phyloP scores from a whole-genome alignment of 169 alveolate species.

The Plasmodium inui region DNA sequence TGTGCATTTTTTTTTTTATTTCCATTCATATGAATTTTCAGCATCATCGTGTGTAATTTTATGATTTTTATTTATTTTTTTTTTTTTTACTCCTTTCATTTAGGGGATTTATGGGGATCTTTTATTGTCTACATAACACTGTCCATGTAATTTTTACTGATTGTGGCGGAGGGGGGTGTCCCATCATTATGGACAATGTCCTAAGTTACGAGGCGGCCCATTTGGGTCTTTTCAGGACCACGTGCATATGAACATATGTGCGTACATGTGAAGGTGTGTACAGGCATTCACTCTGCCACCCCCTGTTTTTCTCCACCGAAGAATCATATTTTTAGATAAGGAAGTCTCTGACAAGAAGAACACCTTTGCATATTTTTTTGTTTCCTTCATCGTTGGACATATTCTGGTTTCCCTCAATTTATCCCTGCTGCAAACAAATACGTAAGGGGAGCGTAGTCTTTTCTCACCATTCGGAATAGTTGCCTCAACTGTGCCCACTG shows the following conservation, averaged over 20 bases:
- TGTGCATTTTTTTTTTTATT: background rate
- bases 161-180: background rate
- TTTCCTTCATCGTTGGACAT: slow-evolving; percentile 48
- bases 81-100: background rate
- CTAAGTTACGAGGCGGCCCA: background rate
- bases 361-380: slow-evolving; percentile 54
- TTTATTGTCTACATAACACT: slow-evolving; percentile 60
- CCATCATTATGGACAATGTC: background rate
- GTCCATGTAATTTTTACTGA: slow-evolving; percentile 35
- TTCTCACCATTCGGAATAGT: background rate
- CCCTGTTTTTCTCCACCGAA: background rate
- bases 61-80: slow-evolving; percentile 1
- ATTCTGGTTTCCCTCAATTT: slow-evolving; percentile 62
- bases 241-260: background rate
- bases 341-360: slow-evolving; percentile 48
- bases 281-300: background rate
- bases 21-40: background rate
- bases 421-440: slow-evolving; percentile 60
- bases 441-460: background rate
- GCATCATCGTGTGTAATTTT: background rate
- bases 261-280: background rate
- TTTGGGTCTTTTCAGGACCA: background rate
- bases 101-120: slow-evolving; percentile 75
- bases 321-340: slow-evolving; percentile 60
- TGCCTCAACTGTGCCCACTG: background rate